Evolutionary conservation across 805 yeast genomes (phyloP), one percentile per base, ranked within the genome.

Genomic region (Suhomyces sp.): DNA sequence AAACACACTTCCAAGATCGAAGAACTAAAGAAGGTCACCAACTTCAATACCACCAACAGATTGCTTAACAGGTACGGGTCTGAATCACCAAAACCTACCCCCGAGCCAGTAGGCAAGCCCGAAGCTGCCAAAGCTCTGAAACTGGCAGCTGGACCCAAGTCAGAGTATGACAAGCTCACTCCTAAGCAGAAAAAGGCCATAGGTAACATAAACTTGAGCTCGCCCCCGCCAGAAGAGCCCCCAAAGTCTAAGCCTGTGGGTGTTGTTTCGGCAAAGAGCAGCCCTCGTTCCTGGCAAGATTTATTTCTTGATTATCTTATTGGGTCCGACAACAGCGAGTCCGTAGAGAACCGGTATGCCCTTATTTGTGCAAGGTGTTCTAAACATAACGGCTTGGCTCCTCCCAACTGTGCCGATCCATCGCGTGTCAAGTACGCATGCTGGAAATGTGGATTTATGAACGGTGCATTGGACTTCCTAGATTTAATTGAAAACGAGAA

Each of bases 371-470:
- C 62, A 17, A 69, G 75, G n/a, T 89, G 96, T 63, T 71, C 67
- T 22, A 75, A 74, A 15, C 96, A 89, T 67, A 89, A 90, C 62
- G 96, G 96, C 1, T 74, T 89, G 45, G 96, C 96, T 0, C 88
- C 90, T 4, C 90, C 88, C 1, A 86, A 87, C 6, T 70, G 78
- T 54, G 55, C 64, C 2, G 63, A 69, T 51, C 86, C 93, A 0
- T 61, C 59, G 2, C 61, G 66, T 5, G 82, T 87, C 7, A 69
- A 67, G 49, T 89, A 85, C 60, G 62, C 73, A 2, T 89, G 96
- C 70, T 88, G 90, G 7, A 68, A 69, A 22, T 88, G 96, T 68
- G 88, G 86, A 12, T 56, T 53, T 42, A 58, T 72, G 56, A 74
- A 75, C 54, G 78, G 77, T 24, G 26, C 22, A 5, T 48, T 35